Evolutionary conservation across 1,284 basidiomycete genomes (phyloP), one percentile per base, ranked within the genome.

Genomic region (Inonotus obliquus): DNA sequence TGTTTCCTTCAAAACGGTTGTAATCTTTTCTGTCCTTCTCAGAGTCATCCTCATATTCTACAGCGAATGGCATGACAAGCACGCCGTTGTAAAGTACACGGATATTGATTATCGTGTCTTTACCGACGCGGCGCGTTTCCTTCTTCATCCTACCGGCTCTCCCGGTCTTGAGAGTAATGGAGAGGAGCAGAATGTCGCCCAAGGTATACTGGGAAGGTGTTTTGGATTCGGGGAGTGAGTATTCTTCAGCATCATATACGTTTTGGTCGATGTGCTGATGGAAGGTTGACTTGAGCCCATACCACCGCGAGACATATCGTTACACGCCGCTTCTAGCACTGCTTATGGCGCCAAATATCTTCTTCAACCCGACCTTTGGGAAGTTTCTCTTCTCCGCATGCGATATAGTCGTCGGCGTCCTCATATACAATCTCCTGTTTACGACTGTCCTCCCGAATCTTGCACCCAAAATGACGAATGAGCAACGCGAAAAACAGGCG

Each of bases 31-130:
- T 1, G 70, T 80, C 17, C 39, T 80, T 25, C 70, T 95, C 52
- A 86, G 94, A 58, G 72, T 91, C 21, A 79, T 71, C 13, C 82
- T 96, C 51, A 87, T 96, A 61, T 69, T 87, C 4, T 96, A 94
- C 73, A 93, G 92, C 70, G 88, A 90, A 75, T 94, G 92, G 84
- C 93, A 95, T 65, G 94, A 96, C 69, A 81, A 82, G 2, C 85
- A 78, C 65, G 91, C 89, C 1, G 71, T 85, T n/a, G 83, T 98
- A 35, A 95, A 95, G 71, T 99, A 98, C 73, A 99, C 96, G 17
- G 96, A 99, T 74, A 81, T 99, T 62, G 97, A 99, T 76, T 99
- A 98, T 74, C 83, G 87, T 47, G 96, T 99, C 65, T 97, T 98
- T 77, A 91, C 85, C 61, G 96, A 98, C 72, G 97, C 96, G 3